These are phyloP conservation scores for Pleurostoma richardsiae DNA, from an alignment of 2,329 filamentous ascomycete genomes.

Conservation along the genomic window DNA sequence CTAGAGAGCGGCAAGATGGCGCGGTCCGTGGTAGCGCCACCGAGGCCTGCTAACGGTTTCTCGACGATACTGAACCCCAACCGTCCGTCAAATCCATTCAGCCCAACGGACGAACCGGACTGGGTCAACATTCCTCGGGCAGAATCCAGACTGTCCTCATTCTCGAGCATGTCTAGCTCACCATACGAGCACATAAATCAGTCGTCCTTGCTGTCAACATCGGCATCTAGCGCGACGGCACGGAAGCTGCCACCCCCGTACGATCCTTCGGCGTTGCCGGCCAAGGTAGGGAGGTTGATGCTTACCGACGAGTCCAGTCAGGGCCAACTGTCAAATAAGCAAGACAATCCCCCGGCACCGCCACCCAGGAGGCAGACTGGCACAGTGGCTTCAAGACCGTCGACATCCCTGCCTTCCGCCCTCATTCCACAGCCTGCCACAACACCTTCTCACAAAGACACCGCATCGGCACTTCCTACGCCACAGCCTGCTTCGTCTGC, in stretches of 20 bases:
- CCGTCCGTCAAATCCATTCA: slow-evolving; percentile 78
- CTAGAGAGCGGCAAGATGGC: slow-evolving; percentile 68
- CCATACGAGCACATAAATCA: slow-evolving; percentile 54
- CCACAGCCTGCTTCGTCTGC: slow-evolving; percentile 26
- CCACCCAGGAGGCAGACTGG: slow-evolving; percentile 35
- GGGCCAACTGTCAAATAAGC: slow-evolving; percentile 16
- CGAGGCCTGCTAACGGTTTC: slow-evolving; percentile 39
- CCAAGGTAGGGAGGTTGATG: slow-evolving; percentile 38
- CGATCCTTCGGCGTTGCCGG: slow-evolving; percentile 39
- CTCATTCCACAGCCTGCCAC: slow-evolving; percentile 8
- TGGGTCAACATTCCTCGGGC: slow-evolving; percentile 68
- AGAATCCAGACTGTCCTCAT: slow-evolving; percentile 46
- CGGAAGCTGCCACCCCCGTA: slow-evolving; percentile 48
- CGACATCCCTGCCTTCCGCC: slow-evolving; percentile 9
- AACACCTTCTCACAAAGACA: slow-evolving; percentile 11
- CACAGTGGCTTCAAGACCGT: not conserved
- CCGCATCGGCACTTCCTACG: slow-evolving; percentile 14
- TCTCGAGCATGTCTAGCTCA: slow-evolving; percentile 53
- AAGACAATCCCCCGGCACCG: slow-evolving; percentile 38
- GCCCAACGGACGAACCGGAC: slow-evolving; percentile 67
- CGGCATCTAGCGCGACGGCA: slow-evolving; percentile 36
- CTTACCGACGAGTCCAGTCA: slow-evolving; percentile 32
- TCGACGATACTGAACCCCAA: slow-evolving; percentile 65
- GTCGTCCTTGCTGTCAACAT: slow-evolving; percentile 39
- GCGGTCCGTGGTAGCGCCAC: slow-evolving; percentile 65